Conservation (phyloP, 495 filamentous ascomycete species). For the Parathielavia hyrcaniae region DNA sequence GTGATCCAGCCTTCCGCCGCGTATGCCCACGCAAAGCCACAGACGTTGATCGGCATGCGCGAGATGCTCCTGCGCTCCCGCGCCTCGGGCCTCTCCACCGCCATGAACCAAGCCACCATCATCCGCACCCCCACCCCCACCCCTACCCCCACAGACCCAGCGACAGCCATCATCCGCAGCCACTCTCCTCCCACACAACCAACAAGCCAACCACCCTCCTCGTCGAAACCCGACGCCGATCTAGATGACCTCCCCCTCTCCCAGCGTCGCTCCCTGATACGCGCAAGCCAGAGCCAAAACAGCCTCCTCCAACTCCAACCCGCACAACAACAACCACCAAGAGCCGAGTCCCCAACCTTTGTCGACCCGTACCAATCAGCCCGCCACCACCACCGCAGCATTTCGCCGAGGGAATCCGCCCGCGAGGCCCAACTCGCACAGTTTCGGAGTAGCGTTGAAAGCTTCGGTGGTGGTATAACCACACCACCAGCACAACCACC, state of each 20-base stretch:
- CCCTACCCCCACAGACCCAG: slow-evolving; percentile 31
- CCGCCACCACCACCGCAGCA: slow-evolving; percentile 36
- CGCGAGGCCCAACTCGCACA: slow-evolving; percentile 60
- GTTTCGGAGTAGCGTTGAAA: slow-evolving; percentile 61
- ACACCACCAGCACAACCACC: too few relatives aligned
- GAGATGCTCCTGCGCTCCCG: slow-evolving; percentile 54
- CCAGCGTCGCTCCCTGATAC: slow-evolving; percentile 52
- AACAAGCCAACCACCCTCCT: neutral
- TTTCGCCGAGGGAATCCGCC: slow-evolving; percentile 35
- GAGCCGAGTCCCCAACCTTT: slow-evolving; percentile 24
- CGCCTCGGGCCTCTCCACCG: slow-evolving; percentile 24
- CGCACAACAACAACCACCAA: slow-evolving; percentile 3
- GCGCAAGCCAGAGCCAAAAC: slow-evolving; percentile 40
- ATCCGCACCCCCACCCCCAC: slow-evolving; percentile 16
- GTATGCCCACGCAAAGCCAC: slow-evolving; percentile 37
- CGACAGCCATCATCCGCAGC: slow-evolving; percentile 31
- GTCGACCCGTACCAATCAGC: slow-evolving; percentile 57
- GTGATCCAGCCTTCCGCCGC: slow-evolving; percentile 28
- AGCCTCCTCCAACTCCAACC: slow-evolving; percentile 22
- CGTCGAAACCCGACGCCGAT: slow-evolving; percentile 22
- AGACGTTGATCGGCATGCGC: slow-evolving; percentile 58
- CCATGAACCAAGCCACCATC: slow-evolving; percentile 23
- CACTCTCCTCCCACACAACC: slow-evolving; percentile 21
- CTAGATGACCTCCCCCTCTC: slow-evolving; percentile 70
- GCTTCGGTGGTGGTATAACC: too few relatives aligned